These are phyloP conservation scores for Argentina anserina DNA, from an alignment of 306 rosid species.

Conservation along the genomic window DNA sequence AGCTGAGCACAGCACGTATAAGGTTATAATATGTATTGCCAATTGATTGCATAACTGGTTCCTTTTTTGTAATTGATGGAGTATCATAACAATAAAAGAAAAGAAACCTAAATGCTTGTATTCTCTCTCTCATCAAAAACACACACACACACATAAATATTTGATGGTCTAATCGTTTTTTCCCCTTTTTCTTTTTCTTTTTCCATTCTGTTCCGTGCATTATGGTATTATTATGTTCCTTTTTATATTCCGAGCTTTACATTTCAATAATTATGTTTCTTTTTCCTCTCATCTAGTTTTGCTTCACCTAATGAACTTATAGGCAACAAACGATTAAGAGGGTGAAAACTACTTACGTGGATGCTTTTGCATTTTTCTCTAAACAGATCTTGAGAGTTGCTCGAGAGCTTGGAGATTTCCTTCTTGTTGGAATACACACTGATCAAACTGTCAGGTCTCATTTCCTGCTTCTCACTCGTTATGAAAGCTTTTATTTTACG, in stretches of 20 bases:
- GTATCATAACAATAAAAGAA: not conserved
- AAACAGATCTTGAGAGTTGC: conserved; percentile 85
- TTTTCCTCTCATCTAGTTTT: not conserved
- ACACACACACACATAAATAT: not conserved
- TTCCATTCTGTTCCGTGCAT: not conserved
- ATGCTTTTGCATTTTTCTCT: conserved; percentile 12
- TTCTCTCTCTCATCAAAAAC: not conserved
- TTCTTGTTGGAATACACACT: conserved; percentile 94
- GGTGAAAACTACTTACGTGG: not conserved
- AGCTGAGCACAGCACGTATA: not conserved
- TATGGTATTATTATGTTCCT: not conserved
- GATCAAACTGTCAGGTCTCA: conserved; percentile 84
- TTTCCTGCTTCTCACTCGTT: conserved; percentile 14
- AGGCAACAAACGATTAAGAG: not conserved
- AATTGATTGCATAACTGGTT: not conserved
- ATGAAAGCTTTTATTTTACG: not conserved
- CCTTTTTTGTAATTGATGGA: not conserved
- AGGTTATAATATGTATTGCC: not conserved
- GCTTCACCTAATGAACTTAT: not conserved
- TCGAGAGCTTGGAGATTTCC: conserved; percentile 84
- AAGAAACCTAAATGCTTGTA: not conserved
- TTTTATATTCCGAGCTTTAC: not conserved
- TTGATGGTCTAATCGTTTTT: not conserved
- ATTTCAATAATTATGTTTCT: not conserved
- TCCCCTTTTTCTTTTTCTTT: not conserved